Conservation (phyloP, 306 rosid genomes). For the Rubus idaeus region DNA sequence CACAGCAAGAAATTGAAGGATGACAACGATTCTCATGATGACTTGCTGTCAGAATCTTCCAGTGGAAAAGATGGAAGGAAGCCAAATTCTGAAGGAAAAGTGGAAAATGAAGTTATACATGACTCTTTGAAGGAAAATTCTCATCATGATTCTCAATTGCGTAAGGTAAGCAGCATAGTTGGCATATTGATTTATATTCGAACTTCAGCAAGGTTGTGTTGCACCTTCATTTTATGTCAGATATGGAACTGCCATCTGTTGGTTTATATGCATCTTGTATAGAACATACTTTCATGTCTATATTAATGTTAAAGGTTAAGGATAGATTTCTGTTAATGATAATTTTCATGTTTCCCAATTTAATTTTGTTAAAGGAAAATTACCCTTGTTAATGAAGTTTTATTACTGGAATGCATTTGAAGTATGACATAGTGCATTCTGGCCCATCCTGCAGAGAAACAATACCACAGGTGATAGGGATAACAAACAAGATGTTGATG, state of each 20-base stretch:
- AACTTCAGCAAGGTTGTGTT: neutral
- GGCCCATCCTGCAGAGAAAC: slow-evolving; percentile 53
- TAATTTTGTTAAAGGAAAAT: neutral
- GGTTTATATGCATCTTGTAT: neutral
- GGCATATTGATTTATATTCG: neutral
- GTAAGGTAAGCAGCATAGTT: slow-evolving; percentile 60
- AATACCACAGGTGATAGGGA: slow-evolving; percentile 33
- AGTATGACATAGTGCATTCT: slow-evolving; percentile 29
- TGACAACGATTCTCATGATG: slow-evolving; percentile 45
- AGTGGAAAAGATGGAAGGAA: slow-evolving; percentile 30
- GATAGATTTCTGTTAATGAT: neutral
- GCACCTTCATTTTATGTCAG: neutral
- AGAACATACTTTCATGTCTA: neutral
- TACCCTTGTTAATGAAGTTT: neutral
- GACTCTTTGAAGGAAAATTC: slow-evolving; percentile 44
- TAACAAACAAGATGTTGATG: slow-evolving; percentile 39
- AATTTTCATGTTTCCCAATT: neutral
- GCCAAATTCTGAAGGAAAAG: slow-evolving; percentile 37
- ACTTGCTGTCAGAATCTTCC: slow-evolving; percentile 28
- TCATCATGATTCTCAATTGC: slow-evolving; percentile 41
- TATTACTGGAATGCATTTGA: slow-evolving; percentile 16
- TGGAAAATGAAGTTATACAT: slow-evolving; percentile 24
- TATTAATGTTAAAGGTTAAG: neutral
- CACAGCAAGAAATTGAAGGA: slow-evolving; percentile 64
- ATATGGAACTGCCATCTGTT: neutral